phyloP scores from a whole-genome alignment of 2,329 filamentous ascomycete species.

The Huntiella decipiens region DNA sequence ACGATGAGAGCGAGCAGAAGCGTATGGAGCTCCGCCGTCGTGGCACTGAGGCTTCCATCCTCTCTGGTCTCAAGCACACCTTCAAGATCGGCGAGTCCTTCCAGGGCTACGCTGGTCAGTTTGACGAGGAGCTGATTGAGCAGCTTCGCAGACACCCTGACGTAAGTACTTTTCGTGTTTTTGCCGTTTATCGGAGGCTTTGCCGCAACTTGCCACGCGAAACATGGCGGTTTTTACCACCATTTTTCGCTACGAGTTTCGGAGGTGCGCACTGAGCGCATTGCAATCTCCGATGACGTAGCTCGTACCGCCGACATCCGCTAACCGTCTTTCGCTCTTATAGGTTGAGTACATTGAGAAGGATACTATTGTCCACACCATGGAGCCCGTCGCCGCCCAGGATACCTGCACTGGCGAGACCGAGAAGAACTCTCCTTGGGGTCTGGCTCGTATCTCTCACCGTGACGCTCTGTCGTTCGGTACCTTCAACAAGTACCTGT shows the following conservation, averaged over 20 bases:
- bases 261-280: not conserved
- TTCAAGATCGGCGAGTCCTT: slow-evolving; percentile 76
- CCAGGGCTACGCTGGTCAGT: slow-evolving; percentile 88
- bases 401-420: slow-evolving; percentile 35
- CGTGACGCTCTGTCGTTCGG: slow-evolving; percentile 71
- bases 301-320: too few species aligned
- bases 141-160: slow-evolving; percentile 87
- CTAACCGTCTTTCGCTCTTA: not conserved
- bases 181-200: not conserved
- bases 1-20: slow-evolving; percentile 46
- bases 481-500: slow-evolving; percentile 97
- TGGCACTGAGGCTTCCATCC: slow-evolving; percentile 26
- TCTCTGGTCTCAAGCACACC: slow-evolving; percentile 82
- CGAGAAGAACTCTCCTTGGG: slow-evolving; percentile 96
- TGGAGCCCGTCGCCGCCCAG: slow-evolving; percentile 23
- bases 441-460: slow-evolving; percentile 94
- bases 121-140: slow-evolving; percentile 83
- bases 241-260: not conserved
- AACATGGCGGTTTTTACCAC: not conserved
- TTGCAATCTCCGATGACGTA: too few species aligned
- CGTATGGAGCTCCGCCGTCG: slow-evolving; percentile 86
- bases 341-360: slow-evolving; percentile 95
- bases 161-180: slow-evolving; percentile 44
- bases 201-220: not conserved
- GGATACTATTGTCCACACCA: slow-evolving; percentile 78